Evolutionary conservation across 139 green algal genomes (phyloP), one percentile per base, ranked within the genome.

Genomic region (Picochlorum sp.): DNA sequence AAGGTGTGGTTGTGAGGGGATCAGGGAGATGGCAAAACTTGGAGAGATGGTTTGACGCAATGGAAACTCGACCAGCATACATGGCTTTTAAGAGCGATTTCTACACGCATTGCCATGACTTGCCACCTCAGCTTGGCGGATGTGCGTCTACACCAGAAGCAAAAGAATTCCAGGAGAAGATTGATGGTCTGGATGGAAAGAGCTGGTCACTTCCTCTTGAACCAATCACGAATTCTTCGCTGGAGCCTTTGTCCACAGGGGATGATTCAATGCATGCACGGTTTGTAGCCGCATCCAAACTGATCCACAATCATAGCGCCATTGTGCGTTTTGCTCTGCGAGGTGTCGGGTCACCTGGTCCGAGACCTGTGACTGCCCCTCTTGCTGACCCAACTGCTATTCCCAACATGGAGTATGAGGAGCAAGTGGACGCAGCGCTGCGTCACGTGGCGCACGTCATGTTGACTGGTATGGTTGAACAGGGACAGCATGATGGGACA

Each of bases 91-190:
- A 79, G 49, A 87, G 72, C 26, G 92, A 98, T 82, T 91, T 88
- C 76, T 97, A 90, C 82, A 96, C 88, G 0, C 87, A 95, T 73
- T 68, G 67, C 5, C 88, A 97, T 64, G 90, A 96, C 70, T 83
- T 98, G 62, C 92, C 94, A 30, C 92, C 92, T 7, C 92, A 98
- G 74, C 72, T 97, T n/a, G 88, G 91, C 34, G 86, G 74, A 68
- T 92, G 84, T 59, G 63, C 65, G 20, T 82, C 81, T 61, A 66
- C 69, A 3, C 47, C 72, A 0, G 81, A 85, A 28, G 83, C 80
- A 2, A 67, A 57, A 45, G 49, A 72, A 1, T 68, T 84, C 34
- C 69, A 79, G 3, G 77, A 67, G 2, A 77, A 76, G n/a, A 82
- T 96, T 6, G 89, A 95, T 60, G 88, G 87, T 24, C 72, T 20